These are phyloP conservation scores for Aegilops longissima DNA, from an alignment of 176 grass and related monocot genomes.

Conservation along the genomic window DNA sequence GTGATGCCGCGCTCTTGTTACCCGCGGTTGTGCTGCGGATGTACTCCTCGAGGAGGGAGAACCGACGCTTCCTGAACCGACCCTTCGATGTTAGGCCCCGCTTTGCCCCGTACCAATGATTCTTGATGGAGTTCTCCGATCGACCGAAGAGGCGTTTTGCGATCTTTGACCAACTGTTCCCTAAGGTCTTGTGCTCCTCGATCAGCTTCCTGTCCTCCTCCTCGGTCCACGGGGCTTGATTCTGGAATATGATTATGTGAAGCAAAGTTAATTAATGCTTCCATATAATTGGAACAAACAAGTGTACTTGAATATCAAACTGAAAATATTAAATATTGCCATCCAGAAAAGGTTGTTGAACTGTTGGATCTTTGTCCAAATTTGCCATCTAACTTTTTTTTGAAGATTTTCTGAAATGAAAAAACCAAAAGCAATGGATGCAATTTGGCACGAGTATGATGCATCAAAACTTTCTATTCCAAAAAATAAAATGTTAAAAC, in stretches of 20 bases:
- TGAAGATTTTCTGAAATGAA: too few species aligned
- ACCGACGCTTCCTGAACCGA: constrained; percentile 37
- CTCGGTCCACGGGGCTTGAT: constrained; percentile 57
- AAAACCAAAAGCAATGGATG: too few species aligned
- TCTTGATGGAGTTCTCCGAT: constrained; percentile 82
- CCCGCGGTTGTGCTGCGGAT: constrained; percentile 30
- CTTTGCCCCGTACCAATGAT: constrained; percentile 80
- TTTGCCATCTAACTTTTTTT: too few species aligned
- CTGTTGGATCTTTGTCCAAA: too few species aligned
- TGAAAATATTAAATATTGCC: too few species aligned
- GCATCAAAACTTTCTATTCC: too few species aligned
- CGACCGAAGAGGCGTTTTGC: constrained; percentile 46
- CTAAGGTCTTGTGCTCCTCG: constrained; percentile 41
- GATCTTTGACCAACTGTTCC: constrained; percentile 71
- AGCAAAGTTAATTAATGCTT: background rate
- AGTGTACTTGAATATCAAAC: background rate
- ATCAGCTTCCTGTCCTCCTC: constrained; percentile 63
- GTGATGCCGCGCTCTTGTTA: background rate
- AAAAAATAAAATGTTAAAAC: too few species aligned
- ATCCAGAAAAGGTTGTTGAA: too few species aligned
- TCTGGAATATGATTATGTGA: constrained; percentile 41
- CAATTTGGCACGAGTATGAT: too few species aligned
- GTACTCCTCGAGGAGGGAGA: constrained; percentile 57
- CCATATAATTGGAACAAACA: background rate
- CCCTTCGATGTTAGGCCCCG: constrained; percentile 50